These are phyloP conservation scores for Scedosporium minutisporum DNA, from an alignment of 2,329 filamentous ascomycete species.

Conservation along the genomic window DNA sequence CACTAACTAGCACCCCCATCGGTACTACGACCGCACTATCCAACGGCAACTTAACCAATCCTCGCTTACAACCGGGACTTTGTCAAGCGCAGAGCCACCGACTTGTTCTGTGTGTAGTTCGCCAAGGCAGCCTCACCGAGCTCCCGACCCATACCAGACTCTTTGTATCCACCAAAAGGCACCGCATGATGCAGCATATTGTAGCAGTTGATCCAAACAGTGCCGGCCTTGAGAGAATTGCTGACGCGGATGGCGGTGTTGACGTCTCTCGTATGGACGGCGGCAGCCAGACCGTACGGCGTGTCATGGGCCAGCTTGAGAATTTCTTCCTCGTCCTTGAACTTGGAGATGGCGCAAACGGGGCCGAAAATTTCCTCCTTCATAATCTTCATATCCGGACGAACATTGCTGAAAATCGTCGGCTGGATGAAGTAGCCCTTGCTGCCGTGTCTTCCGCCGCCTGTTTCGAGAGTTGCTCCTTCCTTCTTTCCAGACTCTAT, in stretches of 20 bases:
- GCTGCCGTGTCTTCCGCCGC: slow-evolving; percentile 55
- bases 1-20: too few relatives aligned
- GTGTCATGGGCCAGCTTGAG: slow-evolving; percentile 66
- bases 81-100: slow-evolving; percentile 28
- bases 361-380: slow-evolving; percentile 90
- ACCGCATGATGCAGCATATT: slow-evolving; percentile 63
- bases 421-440: slow-evolving; percentile 88
- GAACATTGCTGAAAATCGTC: slow-evolving; percentile 80
- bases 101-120: slow-evolving; percentile 62
- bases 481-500: slow-evolving; percentile 58
- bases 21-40: too few relatives aligned
- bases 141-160: slow-evolving; percentile 70
- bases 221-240: slow-evolving; percentile 64
- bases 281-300: slow-evolving; percentile 73
- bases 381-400: slow-evolving; percentile 79
- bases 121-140: slow-evolving; percentile 56
- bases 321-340: slow-evolving; percentile 72
- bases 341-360: slow-evolving; percentile 77
- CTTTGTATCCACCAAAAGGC: slow-evolving; percentile 69
- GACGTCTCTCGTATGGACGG: slow-evolving; percentile 72
- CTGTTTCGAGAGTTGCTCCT: slow-evolving; percentile 51
- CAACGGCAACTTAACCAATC: too few relatives aligned
- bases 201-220: slow-evolving; percentile 45
- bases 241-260: slow-evolving; percentile 74
- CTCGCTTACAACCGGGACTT: neutral